Base-by-base conservation (phyloP, 495 filamentous ascomycete genomes). In the Hypoxylon fragiforme region DNA sequence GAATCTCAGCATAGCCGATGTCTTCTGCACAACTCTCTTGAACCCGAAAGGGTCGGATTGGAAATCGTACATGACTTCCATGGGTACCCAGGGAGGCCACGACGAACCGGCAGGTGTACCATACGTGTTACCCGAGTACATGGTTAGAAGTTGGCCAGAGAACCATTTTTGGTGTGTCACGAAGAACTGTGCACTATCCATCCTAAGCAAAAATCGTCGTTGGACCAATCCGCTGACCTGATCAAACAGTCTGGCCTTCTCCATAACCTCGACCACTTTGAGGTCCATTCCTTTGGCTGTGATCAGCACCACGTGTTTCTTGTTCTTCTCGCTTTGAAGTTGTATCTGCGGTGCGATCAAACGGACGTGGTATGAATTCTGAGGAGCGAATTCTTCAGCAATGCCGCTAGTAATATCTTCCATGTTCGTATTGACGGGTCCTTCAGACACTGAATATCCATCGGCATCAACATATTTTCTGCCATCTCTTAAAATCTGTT, bases 51-150 rank as follows among this genome's bases (percentile, higher is more conserved):
- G 92, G 64, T 92, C 87, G 14, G 87, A 75, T 45, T 90, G 73
- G 72, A 96, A 98, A 72, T 97, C 92, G 56, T 96, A 97, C 87
- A 97, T 96, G 50, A 95, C 89, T 72, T 98, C 94, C 73, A 97
- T 84, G 2, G 94, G 92, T 30, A 97, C 87, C 94, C 94, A 98
- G 21, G 94, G 94, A 3, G 94, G 94, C 94, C 94, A 98, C 3
- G 88, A 84, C 21, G 91, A 91, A 12, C 87, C 88, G 20, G 83
- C 77, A 11, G 89, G 85, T 30, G 92, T 88, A 39, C 94, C 94
- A 61, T 97, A 98, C 43, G 83, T 85, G 71, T 91, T 96, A 13
- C 90, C 94, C 2, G 92, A 90, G 64, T 97, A 97, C 74, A 97
- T 87, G 36, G 92, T 90, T 47, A 96, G 79, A 51, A 91, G 83